A percentile compares a stretch with the other conserved stretches of the same genome.
Conservation (phyloP, 202 grass and related monocot genomes). For the Zizania palustris region DNA sequence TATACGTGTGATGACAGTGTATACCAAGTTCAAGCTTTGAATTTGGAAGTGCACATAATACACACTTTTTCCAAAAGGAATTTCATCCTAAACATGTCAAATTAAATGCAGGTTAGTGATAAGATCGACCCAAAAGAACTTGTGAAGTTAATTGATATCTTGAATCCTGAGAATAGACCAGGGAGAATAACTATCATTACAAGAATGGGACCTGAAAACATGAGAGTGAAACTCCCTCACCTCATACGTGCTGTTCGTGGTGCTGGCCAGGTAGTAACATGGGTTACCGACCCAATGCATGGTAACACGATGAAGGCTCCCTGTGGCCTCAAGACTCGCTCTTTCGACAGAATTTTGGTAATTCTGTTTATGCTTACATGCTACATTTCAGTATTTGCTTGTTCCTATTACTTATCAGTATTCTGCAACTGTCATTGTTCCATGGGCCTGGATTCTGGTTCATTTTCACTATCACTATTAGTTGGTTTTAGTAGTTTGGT, state of each 20-base stretch:
- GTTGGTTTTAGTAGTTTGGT: conserved; percentile 17
- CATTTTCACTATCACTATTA: conserved; percentile 14
- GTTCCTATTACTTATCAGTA: background rate
- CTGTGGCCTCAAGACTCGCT: conserved; percentile 83
- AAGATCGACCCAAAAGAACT: conserved; percentile 85
- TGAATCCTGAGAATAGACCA: conserved; percentile 83
- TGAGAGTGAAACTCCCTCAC: conserved; percentile 86
- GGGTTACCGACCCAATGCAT: conserved; percentile 92
- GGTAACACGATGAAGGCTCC: conserved; percentile 92
- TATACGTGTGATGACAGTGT: background rate
- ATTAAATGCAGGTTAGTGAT: conserved; percentile 70
- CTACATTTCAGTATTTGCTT: background rate
- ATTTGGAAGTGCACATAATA: conserved; percentile 5
- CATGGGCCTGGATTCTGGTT: conserved; percentile 9
- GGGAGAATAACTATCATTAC: conserved; percentile 79
- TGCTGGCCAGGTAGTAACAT: conserved; percentile 83
- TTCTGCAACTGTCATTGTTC: conserved; percentile 3
- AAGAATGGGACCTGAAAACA: conserved; percentile 91
- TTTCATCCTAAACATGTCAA: background rate
- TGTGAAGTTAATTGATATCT: conserved; percentile 76
- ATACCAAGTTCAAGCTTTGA: background rate
- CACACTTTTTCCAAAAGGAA: background rate
- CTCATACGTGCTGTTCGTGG: conserved; percentile 76
- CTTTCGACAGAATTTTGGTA: conserved; percentile 87
- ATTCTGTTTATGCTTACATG: conserved; percentile 3